These are phyloP conservation scores for Pyricularia sp. DNA, from an alignment of 2,329 filamentous ascomycete genomes.

Conservation along the genomic window DNA sequence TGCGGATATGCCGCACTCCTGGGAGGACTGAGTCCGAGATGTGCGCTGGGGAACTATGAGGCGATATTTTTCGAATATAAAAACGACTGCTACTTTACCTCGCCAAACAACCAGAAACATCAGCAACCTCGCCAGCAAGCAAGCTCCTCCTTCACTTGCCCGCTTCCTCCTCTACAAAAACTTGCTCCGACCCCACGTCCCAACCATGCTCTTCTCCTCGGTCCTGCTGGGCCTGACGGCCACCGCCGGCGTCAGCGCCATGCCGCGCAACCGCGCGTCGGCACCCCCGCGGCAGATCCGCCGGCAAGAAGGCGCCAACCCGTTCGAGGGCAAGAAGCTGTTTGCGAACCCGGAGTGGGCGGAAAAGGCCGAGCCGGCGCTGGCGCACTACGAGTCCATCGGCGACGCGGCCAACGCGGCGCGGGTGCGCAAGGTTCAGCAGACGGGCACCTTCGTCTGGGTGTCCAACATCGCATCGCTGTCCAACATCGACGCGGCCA, in stretches of 20 bases:
- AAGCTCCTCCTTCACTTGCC: not conserved
- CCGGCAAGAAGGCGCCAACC: slow-evolving; percentile 15
- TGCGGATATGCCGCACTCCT: not conserved
- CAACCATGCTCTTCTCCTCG: slow-evolving; percentile 9
- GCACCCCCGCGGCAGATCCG: not conserved
- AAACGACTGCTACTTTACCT: not conserved
- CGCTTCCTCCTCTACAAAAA: not conserved
- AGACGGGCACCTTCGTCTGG: slow-evolving; percentile 30
- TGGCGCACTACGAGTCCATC: slow-evolving; percentile 20
- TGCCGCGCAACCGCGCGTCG: slow-evolving; percentile 5
- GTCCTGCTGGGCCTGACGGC: slow-evolving; percentile 11
- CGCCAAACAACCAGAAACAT: not conserved
- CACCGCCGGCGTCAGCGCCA: slow-evolving; percentile 9
- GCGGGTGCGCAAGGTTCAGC: slow-evolving; percentile 23
- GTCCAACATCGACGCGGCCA: slow-evolving; percentile 23
- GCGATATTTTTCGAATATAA: not conserved
- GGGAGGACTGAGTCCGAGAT: not conserved
- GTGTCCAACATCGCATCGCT: slow-evolving; percentile 23
- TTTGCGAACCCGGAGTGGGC: slow-evolving; percentile 32
- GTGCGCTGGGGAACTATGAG: not conserved
- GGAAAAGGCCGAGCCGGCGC: slow-evolving; percentile 25
- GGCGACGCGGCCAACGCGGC: slow-evolving; percentile 24
- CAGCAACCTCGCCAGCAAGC: not conserved
- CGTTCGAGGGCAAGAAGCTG: slow-evolving; percentile 34
- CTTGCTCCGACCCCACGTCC: not conserved